Evolutionary conservation across 2,329 filamentous ascomycete species (phyloP), one percentile per base, ranked within the genome.

Genomic region (Aurifilum marmelostoma): DNA sequence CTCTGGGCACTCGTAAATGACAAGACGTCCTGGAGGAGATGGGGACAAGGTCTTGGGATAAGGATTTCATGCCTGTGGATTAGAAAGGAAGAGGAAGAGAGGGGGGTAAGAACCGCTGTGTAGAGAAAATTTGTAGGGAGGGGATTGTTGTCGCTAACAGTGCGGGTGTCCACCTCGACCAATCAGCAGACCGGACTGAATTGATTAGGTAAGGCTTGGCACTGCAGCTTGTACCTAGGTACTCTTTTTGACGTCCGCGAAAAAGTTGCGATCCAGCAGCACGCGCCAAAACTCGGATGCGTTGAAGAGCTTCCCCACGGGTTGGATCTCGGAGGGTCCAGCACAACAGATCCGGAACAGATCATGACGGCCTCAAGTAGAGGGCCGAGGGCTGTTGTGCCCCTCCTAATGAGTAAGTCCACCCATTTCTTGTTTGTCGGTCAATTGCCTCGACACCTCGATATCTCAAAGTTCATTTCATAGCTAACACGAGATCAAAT

Each of bases 1-100:
- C 79, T 97, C 92, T 97, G 80, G 92, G 92, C 94, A 96, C 89
- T 83, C 82, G 89, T 81, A 87, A 96, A 97, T 97, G 94, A 94
- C 93, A 93, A 87, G 87, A 91, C 89, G 87, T 89, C 87, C 86
- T 91, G 87, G 88, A 83, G 82, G 80, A 85, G 62, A 54, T 70
- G 63, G 68, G 67, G 54, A 84, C 84, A 85, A 87, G 85, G 90
- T 88, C 89, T 94, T 93, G 94, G 88, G 94, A 97, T 97, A 97
- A 97, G 94, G 93, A 91, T 88, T 29, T 87, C 83, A 88, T 91
- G 92, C 91, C 91, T 84, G 39, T 86, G 83, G 80, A 74, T 73
- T 39, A 39, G 37, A 39, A 80, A 79, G 79, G 34, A 34, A 75
- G 77, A 76, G 76, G 70, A 73, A 67, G 50, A 75, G 75, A 73